Evolutionary conservation across 2,329 filamentous ascomycete genomes (phyloP).

Genomic region (Fusarium lyarnte): DNA sequence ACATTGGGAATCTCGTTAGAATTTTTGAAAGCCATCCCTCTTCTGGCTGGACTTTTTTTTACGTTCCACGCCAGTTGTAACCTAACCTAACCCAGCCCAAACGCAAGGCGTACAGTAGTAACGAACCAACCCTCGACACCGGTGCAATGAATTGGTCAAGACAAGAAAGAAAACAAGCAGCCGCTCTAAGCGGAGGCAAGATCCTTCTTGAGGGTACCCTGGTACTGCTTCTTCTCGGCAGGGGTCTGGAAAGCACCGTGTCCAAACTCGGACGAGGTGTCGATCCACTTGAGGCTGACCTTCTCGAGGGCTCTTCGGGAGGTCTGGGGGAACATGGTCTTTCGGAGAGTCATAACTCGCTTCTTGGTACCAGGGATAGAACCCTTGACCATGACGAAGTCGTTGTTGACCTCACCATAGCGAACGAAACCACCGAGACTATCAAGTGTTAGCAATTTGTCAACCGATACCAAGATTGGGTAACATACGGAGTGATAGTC

Average conservation of each 20-base stretch:
- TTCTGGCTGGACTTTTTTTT: conserved; percentile 50
- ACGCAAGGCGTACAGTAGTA: conserved; percentile 43
- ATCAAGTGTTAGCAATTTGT: conserved; percentile 46
- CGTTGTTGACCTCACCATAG: conserved; percentile 99
- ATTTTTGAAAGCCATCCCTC: conserved; percentile 47
- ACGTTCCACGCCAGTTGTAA: conserved; percentile 50
- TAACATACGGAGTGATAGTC: conserved; percentile 96
- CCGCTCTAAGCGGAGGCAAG: conserved; percentile 59
- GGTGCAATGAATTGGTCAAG: conserved; percentile 57
- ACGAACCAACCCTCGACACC: conserved; percentile 63
- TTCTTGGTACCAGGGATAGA: conserved; percentile 99
- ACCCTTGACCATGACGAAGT: conserved; percentile 98
- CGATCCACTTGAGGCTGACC: conserved; percentile 99
- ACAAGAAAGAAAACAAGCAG: conserved; percentile 55
- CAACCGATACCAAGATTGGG: not conserved
- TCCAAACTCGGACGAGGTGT: conserved; percentile 99
- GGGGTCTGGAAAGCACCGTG: conserved; percentile 99
- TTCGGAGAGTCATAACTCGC: conserved; percentile 98
- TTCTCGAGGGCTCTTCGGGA: conserved; percentile 97
- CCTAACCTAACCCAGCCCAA: conserved; percentile 51
- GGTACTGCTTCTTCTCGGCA: conserved; percentile 96
- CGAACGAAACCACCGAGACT: conserved; percentile 99
- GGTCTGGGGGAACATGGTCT: conserved; percentile 98
- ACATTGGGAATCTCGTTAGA: conserved; percentile 50
- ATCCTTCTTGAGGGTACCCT: conserved; percentile 99